Evolutionary conservation across 192 early-diverging fungal genomes (phyloP), one percentile per base, ranked within the genome.

Genomic region (Mortierella antarctica): DNA sequence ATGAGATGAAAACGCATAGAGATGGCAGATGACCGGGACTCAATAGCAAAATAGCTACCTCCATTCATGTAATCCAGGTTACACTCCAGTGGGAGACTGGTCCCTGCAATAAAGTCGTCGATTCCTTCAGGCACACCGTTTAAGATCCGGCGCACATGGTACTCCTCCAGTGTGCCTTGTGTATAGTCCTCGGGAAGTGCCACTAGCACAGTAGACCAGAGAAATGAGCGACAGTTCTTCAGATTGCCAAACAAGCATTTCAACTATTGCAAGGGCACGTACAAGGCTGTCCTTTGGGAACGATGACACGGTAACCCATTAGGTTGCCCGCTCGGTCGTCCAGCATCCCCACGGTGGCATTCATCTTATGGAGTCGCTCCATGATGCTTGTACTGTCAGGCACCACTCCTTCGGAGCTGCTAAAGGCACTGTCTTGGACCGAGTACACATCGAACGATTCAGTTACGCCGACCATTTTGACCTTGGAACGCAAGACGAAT

Each of bases 21-120:
- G 20, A 10, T 40, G 39, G 31, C 31, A 58, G 7, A 56, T 20
- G 15, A 39, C 10, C 23, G 7, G 18, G 40, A 39, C 18, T 39
- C 21, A 63, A 40, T 39, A 8, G 15, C 45, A 57, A 18, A 6
- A 17, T 11, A 55, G 67, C 71, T 85, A 93, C 93, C 92, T 70
- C 97, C 97, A 57, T 87, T 82, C 91, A 99, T 94, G 63, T 91
- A 91, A 81, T 99, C 98, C 45, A 98, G 74, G 70, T 98, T 98
- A 58, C 89, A 90, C 75, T 99, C 97, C 53, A 99, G 82, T 39
- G 98, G 96, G 57, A 99, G 83, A 15, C 93, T 85, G 40, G 76
- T 68, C 57, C 88, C 90, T 15, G 87, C 67, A 62, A 89, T 88
- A 77, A 97, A 89, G 73, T 98, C 97, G 23, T 89, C 83, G 12